Evolutionary conservation across 306 rosid species (phyloP).

Genomic region (Albizia julibrissin): DNA sequence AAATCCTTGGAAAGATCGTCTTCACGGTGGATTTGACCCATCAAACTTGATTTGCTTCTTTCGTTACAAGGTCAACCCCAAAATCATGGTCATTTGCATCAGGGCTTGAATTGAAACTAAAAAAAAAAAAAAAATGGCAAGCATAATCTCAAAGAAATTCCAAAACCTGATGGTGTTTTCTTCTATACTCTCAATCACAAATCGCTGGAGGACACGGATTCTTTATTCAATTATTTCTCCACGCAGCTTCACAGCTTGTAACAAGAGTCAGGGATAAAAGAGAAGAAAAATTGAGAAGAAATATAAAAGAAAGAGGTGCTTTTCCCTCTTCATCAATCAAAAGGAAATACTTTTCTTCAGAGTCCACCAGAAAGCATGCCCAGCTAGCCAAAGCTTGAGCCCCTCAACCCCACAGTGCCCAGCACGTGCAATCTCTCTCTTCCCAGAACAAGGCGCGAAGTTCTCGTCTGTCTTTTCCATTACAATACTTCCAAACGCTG

Average conservation of each 20-base stretch:
- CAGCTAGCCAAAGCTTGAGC: conserved; percentile 21
- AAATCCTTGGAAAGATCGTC: not conserved
- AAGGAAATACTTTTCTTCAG: conserved; percentile 31
- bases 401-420: not conserved
- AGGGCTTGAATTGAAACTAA: not conserved
- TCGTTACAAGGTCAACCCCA: conserved; percentile 29
- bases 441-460: conserved; percentile 10
- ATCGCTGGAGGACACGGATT: conserved; percentile 14
- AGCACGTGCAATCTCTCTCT: conserved; percentile 41
- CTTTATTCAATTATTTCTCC: conserved; percentile 20
- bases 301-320: conserved; percentile 6
- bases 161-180: not conserved
- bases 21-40: not conserved
- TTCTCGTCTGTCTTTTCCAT: conserved; percentile 15
- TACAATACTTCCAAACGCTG: conserved; percentile 28
- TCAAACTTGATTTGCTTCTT: conserved; percentile 25
- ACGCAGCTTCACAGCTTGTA: conserved; percentile 15
- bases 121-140: not conserved
- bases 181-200: conserved; percentile 5
- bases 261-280: not conserved
- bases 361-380: not conserved
- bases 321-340: conserved; percentile 33
- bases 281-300: not conserved
- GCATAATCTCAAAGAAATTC: not conserved
- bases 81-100: conserved; percentile 28